Evolutionary conservation across 2,329 filamentous ascomycete genomes (phyloP).

Genomic region (Fusarium aywerte): DNA sequence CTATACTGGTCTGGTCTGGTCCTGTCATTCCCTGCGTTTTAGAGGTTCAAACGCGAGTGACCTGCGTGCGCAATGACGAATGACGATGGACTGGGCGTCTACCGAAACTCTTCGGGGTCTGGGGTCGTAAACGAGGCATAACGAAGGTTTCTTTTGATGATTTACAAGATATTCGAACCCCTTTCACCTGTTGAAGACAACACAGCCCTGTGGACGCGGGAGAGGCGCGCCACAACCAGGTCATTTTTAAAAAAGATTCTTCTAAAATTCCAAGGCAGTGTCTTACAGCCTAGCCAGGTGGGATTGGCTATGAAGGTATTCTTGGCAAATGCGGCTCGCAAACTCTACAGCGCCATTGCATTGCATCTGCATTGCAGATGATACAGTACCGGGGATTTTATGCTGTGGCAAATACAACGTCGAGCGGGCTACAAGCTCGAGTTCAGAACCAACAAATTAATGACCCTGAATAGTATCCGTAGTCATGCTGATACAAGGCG

Average conservation of each 20-base stretch:
- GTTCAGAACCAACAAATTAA: constrained; percentile 1
- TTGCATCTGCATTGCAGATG: background rate
- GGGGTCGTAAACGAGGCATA: constrained; percentile 16
- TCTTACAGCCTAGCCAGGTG: constrained; percentile 15
- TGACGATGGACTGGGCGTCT: constrained; percentile 4
- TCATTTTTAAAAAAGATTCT: background rate
- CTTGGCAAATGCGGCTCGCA: constrained; percentile 40
- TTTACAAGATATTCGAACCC: too few species aligned
- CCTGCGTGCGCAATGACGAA: background rate
- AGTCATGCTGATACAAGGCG: background rate
- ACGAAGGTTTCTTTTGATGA: too few species aligned
- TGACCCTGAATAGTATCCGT: constrained; percentile 3
- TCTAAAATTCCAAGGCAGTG: constrained; percentile 23
- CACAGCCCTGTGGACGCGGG: constrained; percentile 18
- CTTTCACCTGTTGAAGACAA: background rate
- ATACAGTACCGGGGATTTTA: too few species aligned
- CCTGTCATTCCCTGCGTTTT: constrained; percentile 35
- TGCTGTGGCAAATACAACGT: constrained; percentile 40
- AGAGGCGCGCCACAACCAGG: constrained; percentile 30
- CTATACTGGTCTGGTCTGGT: background rate
- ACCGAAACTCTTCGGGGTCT: constrained; percentile 39
- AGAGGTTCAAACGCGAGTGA: constrained; percentile 24
- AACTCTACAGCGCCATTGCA: constrained; percentile 15
- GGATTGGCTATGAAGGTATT: constrained; percentile 32
- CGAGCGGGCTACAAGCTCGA: constrained; percentile 9